Conservation (phyloP, 1,284 basidiomycete genomes). For the Moesziomyces parantarcticus region DNA sequence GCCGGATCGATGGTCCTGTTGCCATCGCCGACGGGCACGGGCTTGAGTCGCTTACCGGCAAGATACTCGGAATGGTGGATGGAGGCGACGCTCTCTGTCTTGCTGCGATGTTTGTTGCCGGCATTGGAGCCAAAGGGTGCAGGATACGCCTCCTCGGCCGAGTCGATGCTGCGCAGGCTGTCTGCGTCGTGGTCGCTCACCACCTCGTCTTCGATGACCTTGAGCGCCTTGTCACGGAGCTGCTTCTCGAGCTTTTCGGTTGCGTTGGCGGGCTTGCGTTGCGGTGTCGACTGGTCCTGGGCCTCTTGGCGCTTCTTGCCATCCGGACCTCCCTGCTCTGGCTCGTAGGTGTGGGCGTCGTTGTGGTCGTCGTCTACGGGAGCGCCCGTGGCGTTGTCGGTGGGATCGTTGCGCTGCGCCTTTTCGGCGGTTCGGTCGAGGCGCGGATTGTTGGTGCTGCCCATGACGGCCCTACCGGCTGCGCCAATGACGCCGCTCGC, state of each 20-base stretch:
- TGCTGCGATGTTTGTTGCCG: slow-evolving; percentile 7
- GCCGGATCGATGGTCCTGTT: slow-evolving; percentile 27
- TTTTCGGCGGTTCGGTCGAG: slow-evolving; percentile 42
- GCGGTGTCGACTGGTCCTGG: background rate
- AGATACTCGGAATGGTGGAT: slow-evolving; percentile 38
- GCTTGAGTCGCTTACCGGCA: slow-evolving; percentile 28
- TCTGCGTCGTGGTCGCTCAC: slow-evolving; percentile 12
- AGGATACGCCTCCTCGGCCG: slow-evolving; percentile 50
- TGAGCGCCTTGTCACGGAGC: slow-evolving; percentile 18
- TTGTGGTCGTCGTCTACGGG: slow-evolving; percentile 19
- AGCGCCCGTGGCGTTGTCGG: slow-evolving; percentile 16
- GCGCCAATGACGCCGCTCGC: slow-evolving; percentile 77
- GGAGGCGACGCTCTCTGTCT: slow-evolving; percentile 29
- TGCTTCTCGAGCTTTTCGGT: slow-evolving; percentile 35
- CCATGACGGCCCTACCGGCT: slow-evolving; percentile 43
- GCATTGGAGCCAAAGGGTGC: slow-evolving; percentile 43
- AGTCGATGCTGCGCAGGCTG: slow-evolving; percentile 8
- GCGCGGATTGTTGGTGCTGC: slow-evolving; percentile 22
- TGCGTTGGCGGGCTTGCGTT: slow-evolving; percentile 15
- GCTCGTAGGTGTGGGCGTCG: slow-evolving; percentile 27
- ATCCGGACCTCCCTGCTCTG: slow-evolving; percentile 21
- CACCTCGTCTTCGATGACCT: slow-evolving; percentile 26
- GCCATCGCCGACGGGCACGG: slow-evolving; percentile 27
- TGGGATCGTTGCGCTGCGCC: slow-evolving; percentile 19
- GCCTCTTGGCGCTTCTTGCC: slow-evolving; percentile 37